phyloP scores from a whole-genome alignment of 495 filamentous ascomycete species.

The Daldinia concentrica region DNA sequence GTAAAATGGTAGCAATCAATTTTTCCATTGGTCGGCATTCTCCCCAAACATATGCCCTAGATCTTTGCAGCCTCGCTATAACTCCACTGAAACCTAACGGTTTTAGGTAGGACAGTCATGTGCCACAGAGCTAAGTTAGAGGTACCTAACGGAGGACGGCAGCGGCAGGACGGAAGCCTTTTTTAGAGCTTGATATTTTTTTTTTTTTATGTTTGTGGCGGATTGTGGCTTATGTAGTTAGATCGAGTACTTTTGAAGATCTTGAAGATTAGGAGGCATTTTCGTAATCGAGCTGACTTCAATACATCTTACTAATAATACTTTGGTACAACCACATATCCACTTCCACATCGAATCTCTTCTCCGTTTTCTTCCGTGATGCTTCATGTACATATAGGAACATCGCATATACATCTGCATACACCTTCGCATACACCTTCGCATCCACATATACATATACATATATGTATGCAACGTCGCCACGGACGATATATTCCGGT shows the following conservation, averaged over 20 bases:
- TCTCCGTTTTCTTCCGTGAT: background rate
- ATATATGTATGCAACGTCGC: constrained; percentile 5
- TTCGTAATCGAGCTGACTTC: background rate
- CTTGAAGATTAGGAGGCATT: background rate
- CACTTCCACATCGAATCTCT: background rate
- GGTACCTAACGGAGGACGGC: background rate
- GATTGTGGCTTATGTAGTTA: background rate
- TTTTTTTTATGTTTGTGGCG: constrained; percentile 36
- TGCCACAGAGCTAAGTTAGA: constrained; percentile 15
- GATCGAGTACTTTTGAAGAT: background rate
- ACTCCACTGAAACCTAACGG: constrained; percentile 29
- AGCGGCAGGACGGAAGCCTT: background rate
- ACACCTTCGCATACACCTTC: background rate
- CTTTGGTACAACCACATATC: background rate
- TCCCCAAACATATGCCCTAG: constrained; percentile 4
- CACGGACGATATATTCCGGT: constrained; percentile 18
- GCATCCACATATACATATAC: background rate
- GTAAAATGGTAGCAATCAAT: background rate
- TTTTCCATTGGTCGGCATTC: constrained; percentile 21
- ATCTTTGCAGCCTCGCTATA: constrained; percentile 26
- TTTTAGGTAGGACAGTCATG: constrained; percentile 15
- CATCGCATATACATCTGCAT: background rate
- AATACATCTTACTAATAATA: background rate
- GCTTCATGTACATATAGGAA: constrained; percentile 2
- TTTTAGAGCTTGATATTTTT: background rate